A percentile compares a stretch with the other conserved stretches of the same genome.
phyloP scores from a whole-genome alignment of 2,329 filamentous ascomycete genomes.

The Penicillium italicum region DNA sequence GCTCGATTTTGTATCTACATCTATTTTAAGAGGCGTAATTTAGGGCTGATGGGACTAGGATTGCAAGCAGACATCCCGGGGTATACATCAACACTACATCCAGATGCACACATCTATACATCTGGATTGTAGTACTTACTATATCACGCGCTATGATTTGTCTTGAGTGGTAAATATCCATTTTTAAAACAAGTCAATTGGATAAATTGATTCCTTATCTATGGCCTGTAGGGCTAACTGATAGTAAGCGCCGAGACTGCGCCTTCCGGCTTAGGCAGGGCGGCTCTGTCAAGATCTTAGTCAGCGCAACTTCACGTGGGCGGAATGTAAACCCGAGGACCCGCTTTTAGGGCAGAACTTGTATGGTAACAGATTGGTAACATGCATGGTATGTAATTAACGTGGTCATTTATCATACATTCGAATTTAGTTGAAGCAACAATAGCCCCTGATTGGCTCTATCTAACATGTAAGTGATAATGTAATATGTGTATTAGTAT shows the following conservation, averaged over 20 bases:
- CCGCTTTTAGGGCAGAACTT: background rate
- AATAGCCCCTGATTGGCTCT: no score
- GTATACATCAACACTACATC: background rate
- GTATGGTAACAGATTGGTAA: no score
- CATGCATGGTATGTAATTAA: background rate
- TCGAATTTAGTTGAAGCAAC: no score
- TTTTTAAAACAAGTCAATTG: background rate
- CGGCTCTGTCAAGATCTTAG: background rate
- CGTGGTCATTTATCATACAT: background rate
- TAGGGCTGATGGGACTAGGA: background rate
- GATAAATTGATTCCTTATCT: background rate
- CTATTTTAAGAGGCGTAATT: background rate
- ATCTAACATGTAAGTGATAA: no score
- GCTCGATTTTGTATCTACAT: background rate
- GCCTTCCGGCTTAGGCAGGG: background rate
- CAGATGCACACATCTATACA: background rate
- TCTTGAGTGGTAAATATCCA: background rate
- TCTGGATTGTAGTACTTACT: background rate
- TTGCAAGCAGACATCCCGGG: background rate
- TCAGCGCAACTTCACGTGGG: background rate
- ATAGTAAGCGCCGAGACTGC: background rate
- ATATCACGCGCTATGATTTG: no score
- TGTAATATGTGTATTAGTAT: no score
- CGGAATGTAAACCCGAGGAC: background rate
- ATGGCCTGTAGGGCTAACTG: background rate